A percentile compares a stretch with the other conserved stretches of the same genome.
These are phyloP conservation scores for Aureobasidium namibiae DNA, from an alignment of 2,329 filamentous ascomycete genomes.

Conservation along the genomic window DNA sequence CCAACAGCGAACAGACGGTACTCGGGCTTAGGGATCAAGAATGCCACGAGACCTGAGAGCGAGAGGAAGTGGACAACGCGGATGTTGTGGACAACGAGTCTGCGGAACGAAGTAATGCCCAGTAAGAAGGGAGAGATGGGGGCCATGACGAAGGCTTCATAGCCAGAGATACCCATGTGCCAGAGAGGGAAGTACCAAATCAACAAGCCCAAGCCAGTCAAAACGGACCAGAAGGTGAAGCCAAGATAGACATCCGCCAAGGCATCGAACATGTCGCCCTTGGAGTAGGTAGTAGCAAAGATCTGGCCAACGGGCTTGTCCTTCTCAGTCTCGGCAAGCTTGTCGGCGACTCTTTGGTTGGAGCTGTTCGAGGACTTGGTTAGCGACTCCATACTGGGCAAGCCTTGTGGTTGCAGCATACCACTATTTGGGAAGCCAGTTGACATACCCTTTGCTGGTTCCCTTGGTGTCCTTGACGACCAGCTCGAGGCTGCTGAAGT, in stretches of 20 bases:
- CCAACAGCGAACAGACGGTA: constrained; percentile 72
- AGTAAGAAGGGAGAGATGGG: constrained; percentile 76
- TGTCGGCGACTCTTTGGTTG: constrained; percentile 34
- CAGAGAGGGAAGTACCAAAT: constrained; percentile 97
- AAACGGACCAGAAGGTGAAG: constrained; percentile 90
- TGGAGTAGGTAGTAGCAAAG: constrained; percentile 64
- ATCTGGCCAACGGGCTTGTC: constrained; percentile 63
- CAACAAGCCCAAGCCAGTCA: constrained; percentile 79
- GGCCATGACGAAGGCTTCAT: constrained; percentile 80
- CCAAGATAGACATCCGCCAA: constrained; percentile 87
- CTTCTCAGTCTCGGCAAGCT: constrained; percentile 38
- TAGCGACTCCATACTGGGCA: background rate
- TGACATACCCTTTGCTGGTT: constrained; percentile 95
- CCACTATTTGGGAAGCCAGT: constrained; percentile 78
- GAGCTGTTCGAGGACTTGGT: constrained; percentile 31
- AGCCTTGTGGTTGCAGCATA: constrained; percentile 10
- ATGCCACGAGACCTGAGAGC: constrained; percentile 76
- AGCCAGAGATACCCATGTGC: constrained; percentile 98
- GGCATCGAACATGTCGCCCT: constrained; percentile 67
- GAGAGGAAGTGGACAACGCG: constrained; percentile 64
- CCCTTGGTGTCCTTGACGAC: constrained; percentile 83
- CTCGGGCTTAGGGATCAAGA: constrained; percentile 63
- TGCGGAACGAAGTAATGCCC: constrained; percentile 59
- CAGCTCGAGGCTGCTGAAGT: constrained; percentile 85
- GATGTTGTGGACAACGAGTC: constrained; percentile 59